These are phyloP conservation scores for Blastobotrys illinoisensis DNA, from an alignment of 1,139 yeast species.

Conservation along the genomic window DNA sequence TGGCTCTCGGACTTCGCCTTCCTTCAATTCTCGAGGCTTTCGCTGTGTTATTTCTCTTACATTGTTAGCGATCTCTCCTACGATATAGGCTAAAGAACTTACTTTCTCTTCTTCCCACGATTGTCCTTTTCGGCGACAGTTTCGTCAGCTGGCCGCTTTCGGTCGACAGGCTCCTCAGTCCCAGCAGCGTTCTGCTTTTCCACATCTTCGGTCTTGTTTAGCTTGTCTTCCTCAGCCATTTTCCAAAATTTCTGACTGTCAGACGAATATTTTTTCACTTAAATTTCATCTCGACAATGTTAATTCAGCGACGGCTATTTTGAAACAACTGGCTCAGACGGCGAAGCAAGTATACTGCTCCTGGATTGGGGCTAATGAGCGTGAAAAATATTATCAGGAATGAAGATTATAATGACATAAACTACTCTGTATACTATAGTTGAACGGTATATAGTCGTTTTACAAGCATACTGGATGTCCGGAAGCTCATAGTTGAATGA, in stretches of 20 bases:
- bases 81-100: neutral
- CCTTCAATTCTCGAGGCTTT: conserved; percentile 20
- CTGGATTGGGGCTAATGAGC: neutral
- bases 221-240: neutral
- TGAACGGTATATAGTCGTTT: too few species aligned
- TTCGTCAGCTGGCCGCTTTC: conserved; percentile 4
- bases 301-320: neutral
- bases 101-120: conserved; percentile 7
- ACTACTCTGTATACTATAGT: too few species aligned
- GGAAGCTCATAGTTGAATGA: neutral
- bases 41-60: conserved; percentile 11
- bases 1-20: conserved; percentile 37
- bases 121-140: conserved; percentile 1
- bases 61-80: neutral
- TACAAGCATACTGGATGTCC: too few species aligned
- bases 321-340: too few species aligned
- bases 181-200: neutral
- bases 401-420: too few species aligned
- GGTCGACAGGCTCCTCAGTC: neutral
- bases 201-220: neutral
- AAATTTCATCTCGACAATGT: neutral
- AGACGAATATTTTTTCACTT: neutral
- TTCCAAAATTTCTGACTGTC: neutral
- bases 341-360: too few species aligned
- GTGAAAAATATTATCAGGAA: neutral